Percentiles rank a stretch among this genome's conserved stretches.
phyloP scores from a whole-genome alignment of 2,329 filamentous ascomycete genomes.

The Nakataea oryzae region DNA sequence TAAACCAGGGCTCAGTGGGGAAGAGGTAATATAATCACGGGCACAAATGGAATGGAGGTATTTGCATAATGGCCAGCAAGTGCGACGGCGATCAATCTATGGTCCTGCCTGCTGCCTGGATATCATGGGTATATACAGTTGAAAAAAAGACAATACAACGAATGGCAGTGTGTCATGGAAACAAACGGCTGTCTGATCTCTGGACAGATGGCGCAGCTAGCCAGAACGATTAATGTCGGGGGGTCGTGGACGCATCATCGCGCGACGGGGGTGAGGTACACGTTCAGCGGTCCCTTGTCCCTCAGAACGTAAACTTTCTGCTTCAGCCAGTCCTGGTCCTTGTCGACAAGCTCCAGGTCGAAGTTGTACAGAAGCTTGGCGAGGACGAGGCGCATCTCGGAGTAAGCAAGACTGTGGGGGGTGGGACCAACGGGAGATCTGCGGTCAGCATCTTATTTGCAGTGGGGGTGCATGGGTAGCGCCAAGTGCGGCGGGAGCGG shows the following conservation, averaged over 20 bases:
- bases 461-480: neutral
- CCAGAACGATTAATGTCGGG: too few relatives aligned
- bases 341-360: constrained; percentile 29
- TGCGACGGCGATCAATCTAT: neutral
- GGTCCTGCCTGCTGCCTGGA: neutral
- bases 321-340: constrained; percentile 22
- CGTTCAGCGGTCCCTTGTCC: constrained; percentile 2
- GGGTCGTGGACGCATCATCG: neutral
- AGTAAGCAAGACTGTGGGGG: constrained; percentile 27
- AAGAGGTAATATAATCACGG: too few relatives aligned
- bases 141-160: too few relatives aligned
- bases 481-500: too few relatives aligned
- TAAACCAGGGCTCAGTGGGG: too few relatives aligned
- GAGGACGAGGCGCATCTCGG: constrained; percentile 39
- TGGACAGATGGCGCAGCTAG: too few relatives aligned
- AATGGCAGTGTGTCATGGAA: too few relatives aligned
- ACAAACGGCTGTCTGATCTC: too few relatives aligned
- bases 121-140: neutral
- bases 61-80: neutral
- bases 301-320: neutral
- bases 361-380: constrained; percentile 37
- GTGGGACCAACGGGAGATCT: neutral
- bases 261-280: neutral
- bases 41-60: too few relatives aligned
- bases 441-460: neutral